Conservation (phyloP, 768 basidiomycete genomes). For the Panaeolus papilionaceus region DNA sequence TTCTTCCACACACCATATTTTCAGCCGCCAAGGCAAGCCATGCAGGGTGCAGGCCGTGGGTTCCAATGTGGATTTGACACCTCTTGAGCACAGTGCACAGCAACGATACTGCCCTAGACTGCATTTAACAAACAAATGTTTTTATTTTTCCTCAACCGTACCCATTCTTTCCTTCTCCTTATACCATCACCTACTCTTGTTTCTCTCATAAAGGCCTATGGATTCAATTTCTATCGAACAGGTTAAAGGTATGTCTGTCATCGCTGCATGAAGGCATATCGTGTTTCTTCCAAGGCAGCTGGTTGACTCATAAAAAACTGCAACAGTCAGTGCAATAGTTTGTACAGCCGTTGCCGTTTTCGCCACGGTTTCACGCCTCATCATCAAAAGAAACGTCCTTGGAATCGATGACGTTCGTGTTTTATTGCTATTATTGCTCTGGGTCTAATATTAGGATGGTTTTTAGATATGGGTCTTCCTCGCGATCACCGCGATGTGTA, state of each 20-base stretch:
- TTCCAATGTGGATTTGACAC: too few species aligned
- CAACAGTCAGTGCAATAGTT: conserved; percentile 37
- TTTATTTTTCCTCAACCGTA: neutral
- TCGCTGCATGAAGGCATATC: neutral
- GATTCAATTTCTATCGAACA: conserved; percentile 1
- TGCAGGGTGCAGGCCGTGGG: too few species aligned
- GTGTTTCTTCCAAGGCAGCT: neutral
- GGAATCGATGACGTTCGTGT: conserved; percentile 45
- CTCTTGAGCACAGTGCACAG: conserved; percentile 18
- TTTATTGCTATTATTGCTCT: neutral
- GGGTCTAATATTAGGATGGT: neutral
- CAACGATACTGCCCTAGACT: conserved; percentile 14
- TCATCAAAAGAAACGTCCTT: conserved; percentile 35
- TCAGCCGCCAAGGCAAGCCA: too few species aligned
- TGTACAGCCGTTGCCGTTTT: conserved; percentile 40
- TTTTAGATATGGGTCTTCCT: conserved; percentile 3
- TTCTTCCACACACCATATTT: too few species aligned
- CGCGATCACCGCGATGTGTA: conserved; percentile 4
- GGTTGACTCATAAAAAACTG: neutral
- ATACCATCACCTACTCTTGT: neutral
- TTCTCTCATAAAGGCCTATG: conserved; percentile 1
- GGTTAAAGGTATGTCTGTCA: neutral
- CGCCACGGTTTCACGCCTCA: conserved; percentile 38
- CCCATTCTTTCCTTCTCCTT: neutral
- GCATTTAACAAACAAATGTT: neutral